A percentile compares a stretch with the other conserved stretches of the same genome.
phyloP scores from a whole-genome alignment of 257 asterid species.

The Scutellaria baicalensis region DNA sequence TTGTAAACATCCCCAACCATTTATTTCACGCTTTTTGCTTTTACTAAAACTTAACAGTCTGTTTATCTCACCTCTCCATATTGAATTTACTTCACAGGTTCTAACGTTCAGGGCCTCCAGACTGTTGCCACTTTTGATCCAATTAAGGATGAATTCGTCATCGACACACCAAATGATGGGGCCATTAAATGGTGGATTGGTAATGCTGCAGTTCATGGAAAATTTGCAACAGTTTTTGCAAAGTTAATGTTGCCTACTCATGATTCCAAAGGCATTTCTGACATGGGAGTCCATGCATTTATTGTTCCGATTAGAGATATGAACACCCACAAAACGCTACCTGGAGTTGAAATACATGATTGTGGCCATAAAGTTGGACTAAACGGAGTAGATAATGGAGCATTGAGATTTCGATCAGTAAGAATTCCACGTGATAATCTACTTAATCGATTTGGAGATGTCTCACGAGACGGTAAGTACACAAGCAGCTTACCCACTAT shows the following conservation, averaged over 20 bases:
- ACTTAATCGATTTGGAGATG: slow-evolving; percentile 93
- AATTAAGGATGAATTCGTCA: slow-evolving; percentile 65
- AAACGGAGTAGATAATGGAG: slow-evolving; percentile 96
- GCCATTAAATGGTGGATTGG: slow-evolving; percentile 99
- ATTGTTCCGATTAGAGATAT: slow-evolving; percentile 86
- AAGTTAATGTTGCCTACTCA: slow-evolving; percentile 77
- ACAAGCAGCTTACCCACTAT: slow-evolving; percentile 78
- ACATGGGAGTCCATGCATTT: slow-evolving; percentile 98
- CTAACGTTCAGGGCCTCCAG: slow-evolving; percentile 96
- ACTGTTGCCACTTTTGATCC: slow-evolving; percentile 87
- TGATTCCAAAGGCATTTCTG: slow-evolving; percentile 61
- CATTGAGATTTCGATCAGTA: slow-evolving; percentile 70
- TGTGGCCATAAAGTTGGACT: slow-evolving; percentile 96
- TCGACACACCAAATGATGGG: slow-evolving; percentile 92
- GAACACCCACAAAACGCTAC: slow-evolving; percentile 56
- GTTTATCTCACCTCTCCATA: slow-evolving; percentile 7
- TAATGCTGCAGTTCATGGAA: slow-evolving; percentile 98
- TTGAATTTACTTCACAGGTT: slow-evolving; percentile 44
- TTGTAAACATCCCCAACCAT: not conserved
- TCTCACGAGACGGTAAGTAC: slow-evolving; percentile 80
- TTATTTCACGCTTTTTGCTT: not conserved
- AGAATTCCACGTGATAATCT: slow-evolving; percentile 91
- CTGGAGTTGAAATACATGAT: slow-evolving; percentile 88
- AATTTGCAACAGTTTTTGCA: slow-evolving; percentile 95
- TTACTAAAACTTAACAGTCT: not conserved